These are phyloP conservation scores for Laguncularia racemosa DNA, from an alignment of 345 rosid species.

Conservation along the genomic window DNA sequence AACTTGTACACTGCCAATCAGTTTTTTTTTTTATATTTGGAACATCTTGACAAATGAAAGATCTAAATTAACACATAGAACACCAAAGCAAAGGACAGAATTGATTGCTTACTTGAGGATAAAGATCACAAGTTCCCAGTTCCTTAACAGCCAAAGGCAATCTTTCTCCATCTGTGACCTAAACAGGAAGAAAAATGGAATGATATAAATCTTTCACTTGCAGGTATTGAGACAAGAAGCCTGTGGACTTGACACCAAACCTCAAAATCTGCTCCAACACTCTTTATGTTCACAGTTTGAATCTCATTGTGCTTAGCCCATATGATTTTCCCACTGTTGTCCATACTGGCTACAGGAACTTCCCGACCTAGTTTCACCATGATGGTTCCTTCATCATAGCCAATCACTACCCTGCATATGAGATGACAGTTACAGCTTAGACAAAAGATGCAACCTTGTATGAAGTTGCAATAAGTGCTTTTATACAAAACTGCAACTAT, in stretches of 20 bases:
- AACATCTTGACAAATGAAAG: too few species aligned
- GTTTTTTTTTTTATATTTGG: too few species aligned
- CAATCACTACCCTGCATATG: slow-evolving; percentile 77
- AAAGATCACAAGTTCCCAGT: slow-evolving; percentile 98
- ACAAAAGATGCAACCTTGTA: not conserved
- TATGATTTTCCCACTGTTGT: slow-evolving; percentile 93
- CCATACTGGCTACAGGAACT: slow-evolving; percentile 99
- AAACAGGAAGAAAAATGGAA: slow-evolving; percentile 16
- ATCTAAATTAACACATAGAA: not conserved
- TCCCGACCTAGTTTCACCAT: slow-evolving; percentile 99
- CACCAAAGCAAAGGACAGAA: slow-evolving; percentile 4
- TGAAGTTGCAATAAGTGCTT: not conserved
- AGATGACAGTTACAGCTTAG: not conserved
- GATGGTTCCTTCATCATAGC: slow-evolving; percentile 99
- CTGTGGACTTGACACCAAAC: slow-evolving; percentile 21
- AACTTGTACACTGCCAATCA: too few species aligned
- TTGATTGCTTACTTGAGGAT: slow-evolving; percentile 78
- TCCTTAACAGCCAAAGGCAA: slow-evolving; percentile 97
- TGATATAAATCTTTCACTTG: slow-evolving; percentile 10
- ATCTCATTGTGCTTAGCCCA: slow-evolving; percentile 99
- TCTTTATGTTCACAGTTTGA: slow-evolving; percentile 97
- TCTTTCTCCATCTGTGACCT: slow-evolving; percentile 98
- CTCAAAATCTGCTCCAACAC: slow-evolving; percentile 96
- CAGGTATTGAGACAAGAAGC: not conserved
- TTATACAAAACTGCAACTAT: too few species aligned